phyloP scores from a whole-genome alignment of 371 early-diverging fungal genomes.

The Mortierella sp. region DNA sequence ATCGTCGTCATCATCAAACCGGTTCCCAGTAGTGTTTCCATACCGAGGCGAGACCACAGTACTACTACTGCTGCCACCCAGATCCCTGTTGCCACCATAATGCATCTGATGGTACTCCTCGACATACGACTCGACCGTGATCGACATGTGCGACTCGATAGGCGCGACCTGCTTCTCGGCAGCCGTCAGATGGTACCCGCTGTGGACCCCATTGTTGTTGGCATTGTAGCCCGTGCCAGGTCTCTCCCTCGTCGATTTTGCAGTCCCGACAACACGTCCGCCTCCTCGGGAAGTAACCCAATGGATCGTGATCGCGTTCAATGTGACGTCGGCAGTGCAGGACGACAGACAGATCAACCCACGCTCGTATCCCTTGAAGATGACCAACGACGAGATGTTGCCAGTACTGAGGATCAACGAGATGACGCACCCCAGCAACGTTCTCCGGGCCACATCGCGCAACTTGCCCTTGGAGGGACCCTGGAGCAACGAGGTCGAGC shows the following conservation, averaged over 20 bases:
- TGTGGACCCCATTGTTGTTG: slow-evolving; percentile 7
- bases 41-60: background rate
- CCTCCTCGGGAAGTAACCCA: slow-evolving; percentile 58
- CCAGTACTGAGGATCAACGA: slow-evolving; percentile 57
- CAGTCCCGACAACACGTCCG: slow-evolving; percentile 8
- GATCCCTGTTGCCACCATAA: slow-evolving; percentile 17
- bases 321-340: slow-evolving; percentile 52
- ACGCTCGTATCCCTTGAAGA: slow-evolving; percentile 60
- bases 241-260: background rate
- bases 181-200: slow-evolving; percentile 1
- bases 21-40: background rate
- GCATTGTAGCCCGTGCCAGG: background rate
- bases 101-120: slow-evolving; percentile 52
- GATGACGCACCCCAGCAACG: slow-evolving; percentile 59
- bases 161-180: slow-evolving; percentile 43
- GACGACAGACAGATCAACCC: slow-evolving; percentile 46
- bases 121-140: slow-evolving; percentile 47
- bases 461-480: slow-evolving; percentile 59
- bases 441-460: slow-evolving; percentile 63
- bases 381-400: slow-evolving; percentile 61
- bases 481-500: slow-evolving; percentile 47
- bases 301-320: slow-evolving; percentile 54
- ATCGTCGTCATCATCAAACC: background rate
- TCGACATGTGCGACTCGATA: slow-evolving; percentile 42
- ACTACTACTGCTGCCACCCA: background rate